Percentiles rank a stretch among this genome's conserved stretches.
These are phyloP conservation scores for Aspergillus calidoustus DNA, from an alignment of 2,329 filamentous ascomycete genomes.

Conservation along the genomic window DNA sequence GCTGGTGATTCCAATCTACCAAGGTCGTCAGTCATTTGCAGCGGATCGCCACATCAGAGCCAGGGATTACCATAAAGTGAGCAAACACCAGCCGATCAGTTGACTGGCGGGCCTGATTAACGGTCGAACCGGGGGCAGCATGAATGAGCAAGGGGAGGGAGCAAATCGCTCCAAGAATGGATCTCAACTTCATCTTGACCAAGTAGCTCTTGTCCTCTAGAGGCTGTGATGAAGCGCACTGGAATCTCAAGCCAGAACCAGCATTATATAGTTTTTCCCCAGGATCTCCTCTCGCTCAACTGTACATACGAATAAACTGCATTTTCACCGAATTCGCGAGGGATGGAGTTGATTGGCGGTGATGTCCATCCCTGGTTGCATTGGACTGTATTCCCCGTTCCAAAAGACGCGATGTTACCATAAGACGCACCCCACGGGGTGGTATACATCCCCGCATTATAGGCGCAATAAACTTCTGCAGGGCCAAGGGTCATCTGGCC, in stretches of 20 bases:
- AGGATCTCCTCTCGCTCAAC: no score
- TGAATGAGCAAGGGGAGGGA: not conserved
- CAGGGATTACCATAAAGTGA: slow-evolving; percentile 12
- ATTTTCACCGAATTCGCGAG: not conserved
- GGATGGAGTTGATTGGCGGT: not conserved
- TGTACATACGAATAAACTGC: not conserved
- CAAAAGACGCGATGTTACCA: not conserved
- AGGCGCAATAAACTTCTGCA: not conserved
- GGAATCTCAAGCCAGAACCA: not conserved
- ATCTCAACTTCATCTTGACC: not conserved
- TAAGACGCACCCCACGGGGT: not conserved
- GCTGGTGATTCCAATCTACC: slow-evolving; percentile 52
- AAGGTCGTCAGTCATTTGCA: not conserved
- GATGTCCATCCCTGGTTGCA: slow-evolving; percentile 1
- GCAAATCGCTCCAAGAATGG: not conserved
- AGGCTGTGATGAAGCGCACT: not conserved
- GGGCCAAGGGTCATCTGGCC: not conserved
- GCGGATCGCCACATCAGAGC: not conserved
- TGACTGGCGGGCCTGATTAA: not conserved
- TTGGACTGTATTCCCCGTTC: not conserved
- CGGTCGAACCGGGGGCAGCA: not conserved
- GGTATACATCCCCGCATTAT: slow-evolving; percentile 8
- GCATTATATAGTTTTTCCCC: not conserved
- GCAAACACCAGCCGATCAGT: slow-evolving; percentile 11
- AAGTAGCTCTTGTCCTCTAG: not conserved